These are phyloP conservation scores for Kluyveromyces lactis DNA, from an alignment of 805 yeast species.

Conservation along the genomic window DNA sequence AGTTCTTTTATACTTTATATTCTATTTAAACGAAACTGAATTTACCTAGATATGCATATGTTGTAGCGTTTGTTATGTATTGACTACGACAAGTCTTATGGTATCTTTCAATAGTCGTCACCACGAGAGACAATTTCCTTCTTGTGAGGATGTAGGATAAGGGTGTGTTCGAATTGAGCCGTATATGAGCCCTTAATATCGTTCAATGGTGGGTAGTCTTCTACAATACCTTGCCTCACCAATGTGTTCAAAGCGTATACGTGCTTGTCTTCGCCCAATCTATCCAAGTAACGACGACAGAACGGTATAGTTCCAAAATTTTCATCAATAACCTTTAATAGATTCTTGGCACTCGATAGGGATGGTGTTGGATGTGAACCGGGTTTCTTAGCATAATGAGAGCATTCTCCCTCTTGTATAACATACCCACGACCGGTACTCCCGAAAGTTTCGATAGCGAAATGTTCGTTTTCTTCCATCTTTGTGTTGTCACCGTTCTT, in stretches of 20 bases:
- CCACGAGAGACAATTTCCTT: conserved; percentile 95
- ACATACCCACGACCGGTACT: conserved; percentile 94
- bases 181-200: conserved; percentile 83
- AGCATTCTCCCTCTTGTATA: conserved; percentile 78
- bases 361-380: conserved; percentile 36
- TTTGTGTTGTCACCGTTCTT: conserved; percentile 88
- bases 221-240: conserved; percentile 79
- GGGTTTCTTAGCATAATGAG: conserved; percentile 73
- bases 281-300: conserved; percentile 91
- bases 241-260: conserved; percentile 76
- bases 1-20: too few relatives aligned
- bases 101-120: conserved; percentile 78
- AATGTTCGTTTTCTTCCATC: conserved; percentile 98
- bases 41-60: too few relatives aligned
- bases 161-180: conserved; percentile 95
- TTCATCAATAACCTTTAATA: conserved; percentile 61
- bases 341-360: conserved; percentile 58
- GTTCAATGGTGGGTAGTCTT: conserved; percentile 88
- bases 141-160: conserved; percentile 78
- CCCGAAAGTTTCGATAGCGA: conserved; percentile 98
- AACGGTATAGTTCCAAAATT: conserved; percentile 93
- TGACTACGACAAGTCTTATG: too few relatives aligned
- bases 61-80: too few relatives aligned
- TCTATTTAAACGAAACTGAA: too few relatives aligned
- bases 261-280: conserved; percentile 87